Conservation (phyloP, 148 eudicot species). For the Amaranthus hypochondriacus region DNA sequence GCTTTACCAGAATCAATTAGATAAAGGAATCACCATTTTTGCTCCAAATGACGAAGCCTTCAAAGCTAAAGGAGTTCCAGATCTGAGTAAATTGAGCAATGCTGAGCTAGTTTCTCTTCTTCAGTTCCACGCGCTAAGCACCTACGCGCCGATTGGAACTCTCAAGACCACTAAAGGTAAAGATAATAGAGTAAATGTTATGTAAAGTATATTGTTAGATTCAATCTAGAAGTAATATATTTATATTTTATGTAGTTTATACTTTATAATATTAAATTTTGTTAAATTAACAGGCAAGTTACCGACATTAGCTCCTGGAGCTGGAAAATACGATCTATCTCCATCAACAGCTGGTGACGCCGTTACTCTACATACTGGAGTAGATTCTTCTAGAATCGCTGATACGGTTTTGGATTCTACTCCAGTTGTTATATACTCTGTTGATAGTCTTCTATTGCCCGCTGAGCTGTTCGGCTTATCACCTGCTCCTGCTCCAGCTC, state of each 20-base stretch:
- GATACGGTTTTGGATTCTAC: slow-evolving; percentile 26
- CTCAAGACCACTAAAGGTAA: slow-evolving; percentile 41
- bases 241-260: too few relatives aligned
- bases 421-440: slow-evolving; percentile 47
- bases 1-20: slow-evolving; percentile 35
- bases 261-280: too few relatives aligned
- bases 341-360: slow-evolving; percentile 30
- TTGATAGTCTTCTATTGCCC: slow-evolving; percentile 59
- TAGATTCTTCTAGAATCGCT: slow-evolving; percentile 30
- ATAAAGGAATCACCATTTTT: slow-evolving; percentile 60
- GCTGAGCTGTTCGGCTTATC: slow-evolving; percentile 41
- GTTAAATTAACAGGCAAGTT: slow-evolving; percentile 6
- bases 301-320: slow-evolving; percentile 51
- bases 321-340: slow-evolving; percentile 42
- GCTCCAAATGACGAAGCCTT: slow-evolving; percentile 81
- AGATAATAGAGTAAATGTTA: too few relatives aligned
- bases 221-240: too few relatives aligned
- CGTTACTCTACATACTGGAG: slow-evolving; percentile 38
- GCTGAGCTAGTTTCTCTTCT: slow-evolving; percentile 59
- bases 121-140: slow-evolving; percentile 57
- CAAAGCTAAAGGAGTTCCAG: slow-evolving; percentile 46
- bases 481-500: slow-evolving; percentile 46
- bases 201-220: too few relatives aligned
- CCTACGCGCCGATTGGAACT: slow-evolving; percentile 56
- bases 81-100: slow-evolving; percentile 45